Conservation (phyloP, 164 flowering plant genomes). For the Dillenia suffruticosa region DNA sequence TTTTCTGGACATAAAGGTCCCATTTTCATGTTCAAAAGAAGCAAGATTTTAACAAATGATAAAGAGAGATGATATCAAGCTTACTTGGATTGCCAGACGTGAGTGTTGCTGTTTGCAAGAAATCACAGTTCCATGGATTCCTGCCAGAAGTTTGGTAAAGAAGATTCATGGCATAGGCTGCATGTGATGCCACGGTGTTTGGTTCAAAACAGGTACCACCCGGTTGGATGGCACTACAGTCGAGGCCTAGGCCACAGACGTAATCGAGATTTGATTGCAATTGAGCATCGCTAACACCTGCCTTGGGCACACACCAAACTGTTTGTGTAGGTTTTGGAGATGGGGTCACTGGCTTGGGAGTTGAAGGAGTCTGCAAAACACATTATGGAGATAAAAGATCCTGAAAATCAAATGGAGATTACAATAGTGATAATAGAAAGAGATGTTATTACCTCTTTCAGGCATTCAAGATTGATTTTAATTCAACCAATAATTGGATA, state of each 20-base stretch:
- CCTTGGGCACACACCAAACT: slow-evolving; percentile 75
- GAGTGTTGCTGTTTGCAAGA: slow-evolving; percentile 60
- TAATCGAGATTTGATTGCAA: slow-evolving; percentile 74
- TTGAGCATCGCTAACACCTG: slow-evolving; percentile 50
- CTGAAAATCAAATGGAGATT: no score
- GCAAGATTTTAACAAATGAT: no score
- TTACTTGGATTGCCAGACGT: slow-evolving; percentile 76
- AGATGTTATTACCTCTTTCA: no score
- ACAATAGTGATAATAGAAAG: no score
- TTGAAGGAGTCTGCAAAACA: slow-evolving; percentile 15
- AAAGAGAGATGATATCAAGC: not conserved
- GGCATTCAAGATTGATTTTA: no score
- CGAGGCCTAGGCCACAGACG: slow-evolving; percentile 57
- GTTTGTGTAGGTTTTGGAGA: slow-evolving; percentile 21
- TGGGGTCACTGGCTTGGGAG: slow-evolving; percentile 13
- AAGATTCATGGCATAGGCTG: slow-evolving; percentile 87
- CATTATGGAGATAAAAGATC: no score
- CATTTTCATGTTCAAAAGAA: no score
- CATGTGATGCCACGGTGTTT: slow-evolving; percentile 61
- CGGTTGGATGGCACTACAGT: slow-evolving; percentile 67
- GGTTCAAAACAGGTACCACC: slow-evolving; percentile 81
- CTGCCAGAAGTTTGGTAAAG: slow-evolving; percentile 54
- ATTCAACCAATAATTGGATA: no score
- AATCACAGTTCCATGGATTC: slow-evolving; percentile 78
- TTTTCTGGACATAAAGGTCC: no score